phyloP scores from a whole-genome alignment of 768 basidiomycete species.

The Antrodiella citrinella region DNA sequence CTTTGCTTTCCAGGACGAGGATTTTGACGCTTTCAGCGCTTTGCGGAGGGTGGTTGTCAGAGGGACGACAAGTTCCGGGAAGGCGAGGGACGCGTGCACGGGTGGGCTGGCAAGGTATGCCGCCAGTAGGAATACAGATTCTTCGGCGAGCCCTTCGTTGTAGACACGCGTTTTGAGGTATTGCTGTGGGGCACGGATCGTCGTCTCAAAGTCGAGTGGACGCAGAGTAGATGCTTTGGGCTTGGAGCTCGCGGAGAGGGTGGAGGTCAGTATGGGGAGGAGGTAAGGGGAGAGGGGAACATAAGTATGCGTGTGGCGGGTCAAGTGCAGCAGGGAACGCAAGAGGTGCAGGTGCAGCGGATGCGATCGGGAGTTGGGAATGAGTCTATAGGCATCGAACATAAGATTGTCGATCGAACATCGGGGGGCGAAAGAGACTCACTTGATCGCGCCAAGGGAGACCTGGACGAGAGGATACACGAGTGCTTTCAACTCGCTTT shows the following conservation, averaged over 20 bases:
- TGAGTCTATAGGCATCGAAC: constrained; percentile 45
- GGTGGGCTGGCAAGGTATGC: constrained; percentile 70
- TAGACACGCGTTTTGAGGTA: constrained; percentile 87
- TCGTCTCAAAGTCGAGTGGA: constrained; percentile 82
- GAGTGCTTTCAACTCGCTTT: constrained; percentile 77
- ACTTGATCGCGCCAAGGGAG: constrained; percentile 89
- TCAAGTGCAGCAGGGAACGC: constrained; percentile 81
- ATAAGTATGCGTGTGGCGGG: constrained; percentile 76
- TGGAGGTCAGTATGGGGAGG: constrained; percentile 76
- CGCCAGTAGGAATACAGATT: constrained; percentile 66
- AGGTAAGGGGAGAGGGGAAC: constrained; percentile 84
- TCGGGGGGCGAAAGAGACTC: constrained; percentile 21
- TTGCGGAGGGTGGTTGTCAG: constrained; percentile 65
- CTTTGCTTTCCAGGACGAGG: constrained; percentile 31
- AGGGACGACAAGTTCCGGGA: constrained; percentile 88
- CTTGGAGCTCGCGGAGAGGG: constrained; percentile 57
- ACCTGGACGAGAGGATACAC: constrained; percentile 96
- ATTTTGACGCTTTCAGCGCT: constrained; percentile 55
- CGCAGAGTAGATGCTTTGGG: constrained; percentile 81
- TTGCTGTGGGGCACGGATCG: constrained; percentile 80
- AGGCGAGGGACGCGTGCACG: constrained; percentile 81
- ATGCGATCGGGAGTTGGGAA: constrained; percentile 85
- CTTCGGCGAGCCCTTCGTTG: constrained; percentile 75
- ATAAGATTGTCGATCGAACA: constrained; percentile 1
- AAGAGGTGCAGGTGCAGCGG: constrained; percentile 92